phyloP scores from a whole-genome alignment of 139 green algal species.

The Coelastrella sp. region DNA sequence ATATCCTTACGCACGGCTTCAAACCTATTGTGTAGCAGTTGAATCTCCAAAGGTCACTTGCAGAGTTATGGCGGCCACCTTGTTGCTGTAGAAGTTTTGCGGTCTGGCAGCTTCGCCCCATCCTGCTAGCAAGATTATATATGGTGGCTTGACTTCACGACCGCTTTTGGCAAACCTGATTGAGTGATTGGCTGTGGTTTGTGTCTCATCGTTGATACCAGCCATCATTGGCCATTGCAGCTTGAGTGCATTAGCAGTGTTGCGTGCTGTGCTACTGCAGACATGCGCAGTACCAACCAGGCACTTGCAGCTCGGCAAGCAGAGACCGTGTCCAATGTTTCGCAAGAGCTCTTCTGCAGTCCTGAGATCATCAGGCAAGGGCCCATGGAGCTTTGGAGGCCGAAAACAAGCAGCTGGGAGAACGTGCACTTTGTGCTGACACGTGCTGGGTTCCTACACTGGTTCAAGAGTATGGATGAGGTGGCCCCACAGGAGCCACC shows the following conservation, averaged over 20 bases:
- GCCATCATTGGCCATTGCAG: too few relatives aligned
- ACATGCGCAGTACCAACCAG: constrained; percentile 52
- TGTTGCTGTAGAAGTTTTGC: too few relatives aligned
- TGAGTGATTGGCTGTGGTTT: too few relatives aligned
- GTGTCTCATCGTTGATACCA: constrained; percentile 35
- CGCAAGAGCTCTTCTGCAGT: constrained; percentile 75
- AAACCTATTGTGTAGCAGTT: too few relatives aligned
- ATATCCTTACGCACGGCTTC: too few relatives aligned
- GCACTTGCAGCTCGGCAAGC: constrained; percentile 69
- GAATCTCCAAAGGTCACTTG: too few relatives aligned
- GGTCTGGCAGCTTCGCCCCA: too few relatives aligned
- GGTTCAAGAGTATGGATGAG: constrained; percentile 49
- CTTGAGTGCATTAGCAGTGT: too few relatives aligned
- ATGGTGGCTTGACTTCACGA: too few relatives aligned
- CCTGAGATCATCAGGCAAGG: constrained; percentile 79
- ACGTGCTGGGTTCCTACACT: constrained; percentile 63
- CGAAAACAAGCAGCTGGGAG: constrained; percentile 59
- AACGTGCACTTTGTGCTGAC: constrained; percentile 79
- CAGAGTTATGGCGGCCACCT: too few relatives aligned
- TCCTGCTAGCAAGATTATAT: neutral
- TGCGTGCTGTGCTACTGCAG: neutral
- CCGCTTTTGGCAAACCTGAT: too few relatives aligned
- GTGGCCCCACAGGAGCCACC: constrained; percentile 39
- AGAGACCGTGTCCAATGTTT: constrained; percentile 63
- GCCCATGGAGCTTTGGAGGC: constrained; percentile 69